phyloP scores from a whole-genome alignment of 2,329 filamentous ascomycete genomes.

The Verticillium klebahnii region DNA sequence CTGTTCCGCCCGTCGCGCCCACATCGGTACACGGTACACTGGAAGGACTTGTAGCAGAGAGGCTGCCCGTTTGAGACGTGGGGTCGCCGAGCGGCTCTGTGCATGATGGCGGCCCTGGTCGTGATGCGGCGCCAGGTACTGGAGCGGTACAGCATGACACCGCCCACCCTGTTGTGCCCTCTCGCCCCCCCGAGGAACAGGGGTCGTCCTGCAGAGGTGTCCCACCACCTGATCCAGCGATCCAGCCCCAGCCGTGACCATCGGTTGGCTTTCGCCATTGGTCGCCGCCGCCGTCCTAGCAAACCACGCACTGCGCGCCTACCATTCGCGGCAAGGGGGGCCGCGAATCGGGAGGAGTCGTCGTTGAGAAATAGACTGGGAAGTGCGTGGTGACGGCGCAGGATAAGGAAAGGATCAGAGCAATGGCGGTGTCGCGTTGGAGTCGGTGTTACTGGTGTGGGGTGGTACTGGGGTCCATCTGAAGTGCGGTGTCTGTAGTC shows the following conservation, averaged over 20 bases:
- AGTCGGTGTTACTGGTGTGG: background rate
- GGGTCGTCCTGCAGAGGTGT: background rate
- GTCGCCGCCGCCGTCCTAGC: background rate
- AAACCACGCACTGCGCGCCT: background rate
- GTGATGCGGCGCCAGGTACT: background rate
- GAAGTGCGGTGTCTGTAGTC: background rate
- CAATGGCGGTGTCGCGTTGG: background rate
- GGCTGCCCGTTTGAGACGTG: background rate
- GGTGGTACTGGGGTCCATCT: background rate
- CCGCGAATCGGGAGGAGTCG: background rate
- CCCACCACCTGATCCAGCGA: background rate
- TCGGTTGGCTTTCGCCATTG: background rate
- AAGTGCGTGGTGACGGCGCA: background rate
- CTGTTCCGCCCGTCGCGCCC: background rate
- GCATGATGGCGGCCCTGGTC: background rate
- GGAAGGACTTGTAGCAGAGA: background rate
- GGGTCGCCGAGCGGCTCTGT: background rate
- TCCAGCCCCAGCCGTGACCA: background rate
- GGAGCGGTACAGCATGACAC: background rate
- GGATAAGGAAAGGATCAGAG: background rate
- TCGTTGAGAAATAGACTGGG: background rate
- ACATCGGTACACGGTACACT: background rate
- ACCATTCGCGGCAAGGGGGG: background rate
- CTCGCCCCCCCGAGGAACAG: background rate
- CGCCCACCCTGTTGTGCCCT: background rate